Conservation (phyloP, 768 basidiomycete species). For the Suillus clintonianus region DNA sequence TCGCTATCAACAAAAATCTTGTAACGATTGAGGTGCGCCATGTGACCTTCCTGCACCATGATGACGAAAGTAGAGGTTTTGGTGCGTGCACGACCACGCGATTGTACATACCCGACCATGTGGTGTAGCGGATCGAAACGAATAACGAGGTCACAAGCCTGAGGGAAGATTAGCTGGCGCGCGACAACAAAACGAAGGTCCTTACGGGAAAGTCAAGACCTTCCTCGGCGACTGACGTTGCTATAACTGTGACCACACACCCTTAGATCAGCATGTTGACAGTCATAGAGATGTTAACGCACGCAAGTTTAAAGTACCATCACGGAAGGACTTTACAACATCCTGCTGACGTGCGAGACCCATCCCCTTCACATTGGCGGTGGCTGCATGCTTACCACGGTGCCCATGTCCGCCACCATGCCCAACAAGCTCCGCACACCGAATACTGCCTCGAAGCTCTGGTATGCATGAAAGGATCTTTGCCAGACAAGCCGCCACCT, state of each 20-base stretch:
- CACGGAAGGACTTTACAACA: slow-evolving; percentile 64
- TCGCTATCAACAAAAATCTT: slow-evolving; percentile 59
- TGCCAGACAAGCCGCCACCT: slow-evolving; percentile 71
- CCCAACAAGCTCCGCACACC: slow-evolving; percentile 69
- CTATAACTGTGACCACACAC: slow-evolving; percentile 52
- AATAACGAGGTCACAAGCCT: slow-evolving; percentile 86
- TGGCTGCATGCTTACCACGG: slow-evolving; percentile 13
- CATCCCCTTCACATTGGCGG: slow-evolving; percentile 51
- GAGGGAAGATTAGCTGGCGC: slow-evolving; percentile 4
- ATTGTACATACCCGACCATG: slow-evolving; percentile 88
- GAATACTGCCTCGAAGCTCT: slow-evolving; percentile 55
- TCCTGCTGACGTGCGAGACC: slow-evolving; percentile 54
- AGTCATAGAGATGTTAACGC: slow-evolving; percentile 27
- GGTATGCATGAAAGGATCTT: slow-evolving; percentile 63
- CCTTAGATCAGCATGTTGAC: not conserved
- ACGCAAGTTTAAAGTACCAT: slow-evolving; percentile 69
- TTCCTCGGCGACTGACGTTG: slow-evolving; percentile 89
- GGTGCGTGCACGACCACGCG: slow-evolving; percentile 82
- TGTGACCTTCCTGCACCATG: slow-evolving; percentile 70
- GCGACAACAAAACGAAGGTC: not conserved
- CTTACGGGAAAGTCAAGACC: slow-evolving; percentile 85
- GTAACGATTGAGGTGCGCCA: slow-evolving; percentile 59
- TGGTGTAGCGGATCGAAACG: slow-evolving; percentile 83
- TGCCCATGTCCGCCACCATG: slow-evolving; percentile 53
- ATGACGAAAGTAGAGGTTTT: slow-evolving; percentile 76